phyloP scores from a whole-genome alignment of 2,329 filamentous ascomycete species.

The Trichoderma polysporum region DNA sequence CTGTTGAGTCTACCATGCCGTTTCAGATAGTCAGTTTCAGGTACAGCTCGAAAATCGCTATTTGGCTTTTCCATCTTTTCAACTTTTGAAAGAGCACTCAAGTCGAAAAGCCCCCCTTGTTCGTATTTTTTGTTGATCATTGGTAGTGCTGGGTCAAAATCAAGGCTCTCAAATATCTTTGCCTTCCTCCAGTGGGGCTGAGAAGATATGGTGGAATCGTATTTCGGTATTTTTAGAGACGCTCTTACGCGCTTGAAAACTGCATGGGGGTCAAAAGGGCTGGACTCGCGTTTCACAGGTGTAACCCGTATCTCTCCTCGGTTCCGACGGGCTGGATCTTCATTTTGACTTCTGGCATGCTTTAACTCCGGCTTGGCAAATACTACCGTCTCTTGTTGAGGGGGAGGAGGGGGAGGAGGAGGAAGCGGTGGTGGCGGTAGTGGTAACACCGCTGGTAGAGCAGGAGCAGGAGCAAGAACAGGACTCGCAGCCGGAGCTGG shows the following conservation, averaged over 20 bases:
- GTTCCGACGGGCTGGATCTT: conserved; percentile 38
- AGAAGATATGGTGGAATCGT: conserved; percentile 24
- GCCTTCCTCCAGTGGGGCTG: conserved; percentile 35
- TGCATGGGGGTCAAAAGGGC: conserved; percentile 57
- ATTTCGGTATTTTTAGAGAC: conserved; percentile 36
- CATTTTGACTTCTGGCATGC: conserved; percentile 55
- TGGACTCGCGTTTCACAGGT: conserved; percentile 51
- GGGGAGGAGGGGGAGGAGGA: conserved; percentile 16
- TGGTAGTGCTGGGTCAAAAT: conserved; percentile 53
- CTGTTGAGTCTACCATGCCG: conserved; percentile 46
- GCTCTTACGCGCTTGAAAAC: conserved; percentile 59
- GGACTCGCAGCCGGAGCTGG: background rate
- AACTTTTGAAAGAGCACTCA: conserved; percentile 34
- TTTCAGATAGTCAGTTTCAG: conserved; percentile 50
- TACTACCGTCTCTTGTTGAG: conserved; percentile 34
- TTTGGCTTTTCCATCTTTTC: conserved; percentile 33
- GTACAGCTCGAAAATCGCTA: conserved; percentile 37
- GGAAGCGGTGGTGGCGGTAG: background rate
- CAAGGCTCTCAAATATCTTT: conserved; percentile 55
- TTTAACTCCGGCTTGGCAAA: conserved; percentile 62
- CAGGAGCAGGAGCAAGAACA: conserved; percentile 13
- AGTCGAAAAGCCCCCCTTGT: conserved; percentile 55
- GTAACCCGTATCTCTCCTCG: conserved; percentile 34
- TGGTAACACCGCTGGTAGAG: background rate
- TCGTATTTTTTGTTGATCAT: conserved; percentile 60